Percentiles rank a stretch among this genome's conserved stretches.
Conservation (phyloP, 148 eudicot genomes). For the Tetragonia tetragonoides region DNA sequence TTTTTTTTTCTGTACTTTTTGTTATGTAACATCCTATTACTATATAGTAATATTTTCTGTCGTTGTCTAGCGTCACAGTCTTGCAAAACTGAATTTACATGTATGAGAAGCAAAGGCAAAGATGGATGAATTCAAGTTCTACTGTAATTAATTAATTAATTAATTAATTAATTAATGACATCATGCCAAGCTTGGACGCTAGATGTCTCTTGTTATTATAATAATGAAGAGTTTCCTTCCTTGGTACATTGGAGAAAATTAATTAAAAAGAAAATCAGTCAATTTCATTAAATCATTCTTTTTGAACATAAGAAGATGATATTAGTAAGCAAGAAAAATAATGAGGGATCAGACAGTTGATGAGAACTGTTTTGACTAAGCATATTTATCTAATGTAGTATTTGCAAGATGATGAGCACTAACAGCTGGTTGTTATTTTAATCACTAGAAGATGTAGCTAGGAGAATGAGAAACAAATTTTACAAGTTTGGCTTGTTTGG, state of each 20-base stretch:
- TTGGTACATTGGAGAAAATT: background rate
- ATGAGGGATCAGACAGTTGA: no score
- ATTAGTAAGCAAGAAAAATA: no score
- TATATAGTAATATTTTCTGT: slow-evolving; percentile 6
- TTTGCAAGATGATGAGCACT: no score
- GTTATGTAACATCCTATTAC: background rate
- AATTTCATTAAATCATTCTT: no score
- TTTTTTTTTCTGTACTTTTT: background rate
- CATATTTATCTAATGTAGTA: background rate
- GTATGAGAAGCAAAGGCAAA: slow-evolving; percentile 12
- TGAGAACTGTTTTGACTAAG: background rate
- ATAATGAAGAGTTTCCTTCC: background rate
- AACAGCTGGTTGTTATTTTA: no score
- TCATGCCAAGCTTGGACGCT: slow-evolving; percentile 13
- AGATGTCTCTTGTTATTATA: background rate
- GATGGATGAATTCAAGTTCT: slow-evolving; percentile 3
- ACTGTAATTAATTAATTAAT: background rate
- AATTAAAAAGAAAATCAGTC: no score
- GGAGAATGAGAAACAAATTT: no score
- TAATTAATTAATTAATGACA: no score
- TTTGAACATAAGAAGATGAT: no score
- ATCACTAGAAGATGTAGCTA: no score
- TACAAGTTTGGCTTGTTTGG: no score
- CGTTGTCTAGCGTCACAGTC: slow-evolving; percentile 22
- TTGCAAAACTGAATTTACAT: slow-evolving; percentile 12